These are phyloP conservation scores for Ophiostoma ulmi DNA, from an alignment of 2,329 filamentous ascomycete genomes.

Conservation along the genomic window DNA sequence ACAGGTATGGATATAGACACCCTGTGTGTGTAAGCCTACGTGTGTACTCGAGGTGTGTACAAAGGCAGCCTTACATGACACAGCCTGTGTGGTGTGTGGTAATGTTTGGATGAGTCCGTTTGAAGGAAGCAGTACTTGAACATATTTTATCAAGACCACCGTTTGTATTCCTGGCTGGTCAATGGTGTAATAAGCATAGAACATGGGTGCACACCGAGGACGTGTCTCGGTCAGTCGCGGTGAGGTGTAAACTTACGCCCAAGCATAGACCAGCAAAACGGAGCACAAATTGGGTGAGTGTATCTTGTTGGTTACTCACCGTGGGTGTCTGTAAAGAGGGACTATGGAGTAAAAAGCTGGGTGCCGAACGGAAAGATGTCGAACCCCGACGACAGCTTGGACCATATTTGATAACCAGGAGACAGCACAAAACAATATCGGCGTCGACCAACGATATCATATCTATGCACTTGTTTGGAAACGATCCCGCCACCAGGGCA, in stretches of 20 bases:
- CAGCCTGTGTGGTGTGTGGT: not conserved
- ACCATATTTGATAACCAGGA: not conserved
- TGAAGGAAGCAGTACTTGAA: not conserved
- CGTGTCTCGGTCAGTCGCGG: not conserved
- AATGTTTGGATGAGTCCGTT: not conserved
- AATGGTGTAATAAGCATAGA: not conserved
- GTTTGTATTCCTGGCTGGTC: not conserved
- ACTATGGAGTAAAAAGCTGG: not conserved
- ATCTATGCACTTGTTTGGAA: not conserved
- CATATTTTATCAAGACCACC: not conserved
- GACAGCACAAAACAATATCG: not conserved
- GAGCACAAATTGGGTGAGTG: not conserved
- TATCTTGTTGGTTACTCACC: too few species aligned
- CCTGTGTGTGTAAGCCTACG: not conserved
- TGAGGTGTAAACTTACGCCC: not conserved
- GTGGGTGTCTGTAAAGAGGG: not conserved
- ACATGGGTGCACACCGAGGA: not conserved
- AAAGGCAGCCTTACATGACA: not conserved
- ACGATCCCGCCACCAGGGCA: constrained; percentile 6
- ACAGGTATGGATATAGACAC: not conserved
- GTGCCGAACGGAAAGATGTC: not conserved
- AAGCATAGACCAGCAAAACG: not conserved
- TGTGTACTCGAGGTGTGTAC: not conserved
- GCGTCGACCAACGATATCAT: not conserved
- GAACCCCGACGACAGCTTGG: not conserved